Conservation (phyloP, 169 alveolate genomes). For the Cryptosporidium meleagridis region DNA sequence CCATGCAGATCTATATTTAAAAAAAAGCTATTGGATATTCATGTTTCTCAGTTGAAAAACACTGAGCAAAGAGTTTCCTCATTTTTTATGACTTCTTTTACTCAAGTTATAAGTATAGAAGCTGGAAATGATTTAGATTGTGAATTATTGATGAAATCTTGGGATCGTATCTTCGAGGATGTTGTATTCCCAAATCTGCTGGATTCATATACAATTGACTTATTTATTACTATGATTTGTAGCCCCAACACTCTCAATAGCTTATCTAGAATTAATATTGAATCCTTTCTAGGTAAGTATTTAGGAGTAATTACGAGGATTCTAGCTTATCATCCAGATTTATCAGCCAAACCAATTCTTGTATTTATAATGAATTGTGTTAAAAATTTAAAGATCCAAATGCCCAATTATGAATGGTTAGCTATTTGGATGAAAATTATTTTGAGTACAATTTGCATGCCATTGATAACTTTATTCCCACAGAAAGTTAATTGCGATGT, state of each 20-base stretch:
- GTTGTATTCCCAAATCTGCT: neutral
- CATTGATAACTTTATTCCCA: conserved; percentile 41
- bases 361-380: conserved; percentile 5
- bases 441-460: conserved; percentile 18
- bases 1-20: neutral
- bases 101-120: neutral
- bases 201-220: conserved; percentile 14
- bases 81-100: conserved; percentile 16
- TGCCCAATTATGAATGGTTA: conserved; percentile 15
- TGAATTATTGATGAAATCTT: neutral
- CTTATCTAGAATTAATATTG: neutral
- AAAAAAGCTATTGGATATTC: neutral
- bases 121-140: neutral
- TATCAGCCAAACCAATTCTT: neutral
- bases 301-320: conserved; percentile 26
- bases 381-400: neutral
- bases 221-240: neutral
- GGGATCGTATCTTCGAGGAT: conserved; percentile 21
- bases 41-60: conserved; percentile 1
- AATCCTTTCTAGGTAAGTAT: conserved; percentile 6
- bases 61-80: neutral
- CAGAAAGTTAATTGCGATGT: conserved; percentile 14
- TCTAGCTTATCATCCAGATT: conserved; percentile 34
- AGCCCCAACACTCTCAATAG: neutral
- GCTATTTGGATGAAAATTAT: neutral